phyloP scores from a whole-genome alignment of 331 rosid genomes.

The Telfairia occidentalis region DNA sequence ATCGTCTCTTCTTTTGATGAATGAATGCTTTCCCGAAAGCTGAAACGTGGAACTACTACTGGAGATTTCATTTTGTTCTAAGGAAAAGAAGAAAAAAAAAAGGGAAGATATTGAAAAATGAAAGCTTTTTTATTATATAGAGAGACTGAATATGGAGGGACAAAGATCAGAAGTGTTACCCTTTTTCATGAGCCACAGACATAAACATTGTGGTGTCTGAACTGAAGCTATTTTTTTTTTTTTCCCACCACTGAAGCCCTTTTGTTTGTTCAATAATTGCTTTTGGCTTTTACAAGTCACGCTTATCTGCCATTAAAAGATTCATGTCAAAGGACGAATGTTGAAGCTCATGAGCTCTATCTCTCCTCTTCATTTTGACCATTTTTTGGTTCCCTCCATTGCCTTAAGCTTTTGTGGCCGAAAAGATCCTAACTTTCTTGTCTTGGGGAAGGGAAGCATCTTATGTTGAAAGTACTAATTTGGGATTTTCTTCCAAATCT shows the following conservation, averaged over 20 bases:
- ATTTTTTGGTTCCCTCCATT: not conserved
- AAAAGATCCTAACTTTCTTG: not conserved
- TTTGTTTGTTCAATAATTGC: not conserved
- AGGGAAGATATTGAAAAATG: too few species aligned
- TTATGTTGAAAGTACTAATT: not conserved
- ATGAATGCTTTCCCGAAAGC: conserved; percentile 16
- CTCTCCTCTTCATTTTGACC: not conserved
- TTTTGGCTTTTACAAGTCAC: conserved; percentile 10
- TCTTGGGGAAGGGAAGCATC: conserved; percentile 1
- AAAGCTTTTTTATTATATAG: too few species aligned
- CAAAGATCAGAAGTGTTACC: not conserved
- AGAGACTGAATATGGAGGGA: not conserved
- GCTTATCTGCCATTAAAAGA: conserved; percentile 12
- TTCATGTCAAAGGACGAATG: not conserved
- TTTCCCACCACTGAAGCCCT: not conserved
- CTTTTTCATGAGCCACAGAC: not conserved
- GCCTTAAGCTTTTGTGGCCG: not conserved
- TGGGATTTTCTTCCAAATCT: not conserved
- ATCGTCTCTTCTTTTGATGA: conserved; percentile 30
- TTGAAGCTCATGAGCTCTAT: not conserved
- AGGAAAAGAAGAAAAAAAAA: not conserved
- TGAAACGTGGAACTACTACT: conserved; percentile 13
- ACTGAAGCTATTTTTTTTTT: not conserved
- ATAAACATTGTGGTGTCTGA: not conserved
- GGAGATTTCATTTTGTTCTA: conserved; percentile 19